Evolutionary conservation across 2,329 filamentous ascomycete species (phyloP).

Genomic region (Colletotrichum tamarilloi): DNA sequence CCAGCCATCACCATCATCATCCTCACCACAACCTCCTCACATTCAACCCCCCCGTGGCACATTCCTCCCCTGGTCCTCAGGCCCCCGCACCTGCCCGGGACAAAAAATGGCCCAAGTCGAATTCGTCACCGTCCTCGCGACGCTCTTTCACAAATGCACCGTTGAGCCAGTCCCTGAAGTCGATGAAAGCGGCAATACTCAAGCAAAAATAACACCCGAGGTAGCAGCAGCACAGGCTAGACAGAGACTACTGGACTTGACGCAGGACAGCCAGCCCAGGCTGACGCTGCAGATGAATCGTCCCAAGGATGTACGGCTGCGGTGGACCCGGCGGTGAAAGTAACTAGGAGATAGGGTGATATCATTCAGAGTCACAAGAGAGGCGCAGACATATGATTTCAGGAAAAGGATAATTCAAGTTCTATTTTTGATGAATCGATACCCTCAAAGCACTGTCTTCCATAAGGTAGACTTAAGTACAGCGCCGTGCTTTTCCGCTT

Average conservation of each 20-base stretch:
- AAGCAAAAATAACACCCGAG: not conserved
- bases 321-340: not conserved
- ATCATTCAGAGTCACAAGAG: not conserved
- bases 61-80: constrained; percentile 60
- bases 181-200: not conserved
- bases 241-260: not conserved
- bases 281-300: constrained; percentile 2
- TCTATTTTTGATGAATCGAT: not conserved
- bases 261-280: not conserved
- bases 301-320: not conserved
- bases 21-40: not conserved
- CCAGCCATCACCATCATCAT: too few species aligned
- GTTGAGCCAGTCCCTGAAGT: not conserved
- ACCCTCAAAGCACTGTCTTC: not conserved
- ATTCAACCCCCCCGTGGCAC: constrained; percentile 41
- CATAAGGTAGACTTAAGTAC: not conserved
- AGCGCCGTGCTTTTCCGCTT: not conserved
- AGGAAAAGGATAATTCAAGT: not conserved
- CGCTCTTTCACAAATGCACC: constrained; percentile 44
- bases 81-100: constrained; percentile 62
- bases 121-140: constrained; percentile 58
- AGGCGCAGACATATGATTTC: not conserved
- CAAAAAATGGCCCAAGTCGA: constrained; percentile 67
- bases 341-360: too few species aligned
- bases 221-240: not conserved